Percentiles rank a stretch among this genome's conserved stretches.
These are phyloP conservation scores for Epichloe glyceriae DNA, from an alignment of 2,329 filamentous ascomycete species.

Conservation along the genomic window DNA sequence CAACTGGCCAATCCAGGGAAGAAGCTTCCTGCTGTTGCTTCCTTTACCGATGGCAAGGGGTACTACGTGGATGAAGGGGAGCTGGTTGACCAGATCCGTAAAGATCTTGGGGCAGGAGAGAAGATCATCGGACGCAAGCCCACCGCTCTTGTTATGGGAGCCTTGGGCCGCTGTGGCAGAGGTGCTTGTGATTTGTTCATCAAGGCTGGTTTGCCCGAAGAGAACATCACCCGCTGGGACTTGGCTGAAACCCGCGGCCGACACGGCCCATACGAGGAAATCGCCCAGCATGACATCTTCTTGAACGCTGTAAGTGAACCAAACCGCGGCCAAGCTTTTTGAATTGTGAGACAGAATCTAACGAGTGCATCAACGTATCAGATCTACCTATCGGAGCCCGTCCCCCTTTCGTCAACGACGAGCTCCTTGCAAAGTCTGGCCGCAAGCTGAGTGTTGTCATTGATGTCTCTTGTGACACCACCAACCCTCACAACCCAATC, in stretches of 20 bases:
- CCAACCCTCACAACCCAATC: slow-evolving; percentile 40
- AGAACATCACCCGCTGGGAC: slow-evolving; percentile 49
- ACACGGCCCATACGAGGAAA: slow-evolving; percentile 67
- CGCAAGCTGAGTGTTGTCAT: slow-evolving; percentile 70
- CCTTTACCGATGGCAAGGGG: not conserved
- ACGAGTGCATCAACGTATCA: not conserved
- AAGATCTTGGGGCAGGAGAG: slow-evolving; percentile 52
- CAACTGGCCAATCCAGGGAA: slow-evolving; percentile 10
- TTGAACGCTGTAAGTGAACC: slow-evolving; percentile 34
- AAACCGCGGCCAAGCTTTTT: not conserved
- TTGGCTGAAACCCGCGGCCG: slow-evolving; percentile 56
- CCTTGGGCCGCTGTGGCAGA: slow-evolving; percentile 67
- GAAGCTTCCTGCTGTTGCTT: slow-evolving; percentile 2
- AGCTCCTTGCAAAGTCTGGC: slow-evolving; percentile 47
- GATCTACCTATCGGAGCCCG: slow-evolving; percentile 9
- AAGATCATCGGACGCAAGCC: slow-evolving; percentile 54
- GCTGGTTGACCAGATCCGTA: slow-evolving; percentile 30
- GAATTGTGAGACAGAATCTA: not conserved
- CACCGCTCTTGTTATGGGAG: slow-evolving; percentile 70
- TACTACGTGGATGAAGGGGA: slow-evolving; percentile 2
- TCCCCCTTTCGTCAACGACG: slow-evolving; percentile 64
- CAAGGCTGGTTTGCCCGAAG: slow-evolving; percentile 45
- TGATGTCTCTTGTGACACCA: slow-evolving; percentile 63
- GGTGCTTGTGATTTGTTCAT: slow-evolving; percentile 73
- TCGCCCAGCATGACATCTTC: slow-evolving; percentile 50